Percentiles rank a stretch among this genome's conserved stretches.
phyloP scores from a whole-genome alignment of 139 green algal genomes.

The Diplosphaera chodatii region DNA sequence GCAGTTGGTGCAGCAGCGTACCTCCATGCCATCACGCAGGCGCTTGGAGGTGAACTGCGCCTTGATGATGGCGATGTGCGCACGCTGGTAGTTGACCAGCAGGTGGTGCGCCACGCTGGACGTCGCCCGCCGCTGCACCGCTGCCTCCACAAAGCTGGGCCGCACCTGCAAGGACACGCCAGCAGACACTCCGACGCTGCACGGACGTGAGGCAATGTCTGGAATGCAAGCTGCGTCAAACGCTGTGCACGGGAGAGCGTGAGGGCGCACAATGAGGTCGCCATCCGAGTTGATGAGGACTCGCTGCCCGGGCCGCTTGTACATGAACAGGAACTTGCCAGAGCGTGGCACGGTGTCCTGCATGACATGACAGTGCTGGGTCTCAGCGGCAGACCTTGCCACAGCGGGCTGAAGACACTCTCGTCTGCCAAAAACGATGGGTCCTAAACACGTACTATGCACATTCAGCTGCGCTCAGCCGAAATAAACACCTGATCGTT shows the following conservation, averaged over 20 bases:
- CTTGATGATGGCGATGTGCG: conserved; percentile 1
- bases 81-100: conserved; percentile 1
- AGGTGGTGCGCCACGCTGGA: not conserved
- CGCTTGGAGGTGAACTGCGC: not conserved
- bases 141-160: conserved; percentile 30
- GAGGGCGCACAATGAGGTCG: conserved; percentile 30
- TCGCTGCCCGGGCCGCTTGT: conserved; percentile 33
- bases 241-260: no score
- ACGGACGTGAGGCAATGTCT: no score
- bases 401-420: no score
- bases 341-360: conserved; percentile 19
- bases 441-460: no score
- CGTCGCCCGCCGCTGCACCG: conserved; percentile 2
- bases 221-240: no score
- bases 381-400: no score
- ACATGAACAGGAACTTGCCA: conserved; percentile 31
- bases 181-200: no score
- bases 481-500: conserved; percentile 28
- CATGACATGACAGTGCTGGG: no score
- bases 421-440: no score
- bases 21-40: not conserved
- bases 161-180: conserved; percentile 15
- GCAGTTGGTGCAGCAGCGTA: not conserved
- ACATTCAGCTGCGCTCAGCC: no score
- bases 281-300: conserved; percentile 40